Base-by-base conservation (phyloP, 192 early-diverging fungal genomes). In the Backusella parvicylindrica region DNA sequence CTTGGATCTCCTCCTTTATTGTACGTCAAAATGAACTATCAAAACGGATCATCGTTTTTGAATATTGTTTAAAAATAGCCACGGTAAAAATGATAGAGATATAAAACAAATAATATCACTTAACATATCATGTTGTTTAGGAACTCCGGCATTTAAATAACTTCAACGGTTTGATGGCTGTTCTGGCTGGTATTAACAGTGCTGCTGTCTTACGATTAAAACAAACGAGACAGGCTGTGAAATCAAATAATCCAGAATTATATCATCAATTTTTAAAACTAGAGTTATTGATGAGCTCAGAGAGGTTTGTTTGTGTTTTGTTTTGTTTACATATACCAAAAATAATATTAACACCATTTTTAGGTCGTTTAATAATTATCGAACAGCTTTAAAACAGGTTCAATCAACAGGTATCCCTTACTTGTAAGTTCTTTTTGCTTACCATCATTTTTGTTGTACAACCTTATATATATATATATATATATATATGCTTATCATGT, bases 151-250 rank as follows among this genome's bases (percentile, higher is more conserved):
- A 86, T 47, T 80, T 80, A 70, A 90, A 91, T 67, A 94, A 94
- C 70, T 94, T 88, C 77, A 94, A 94, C 76, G 90, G 91, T 1
- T 83, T 91, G 9, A 93, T 94, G 91, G 91, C 92, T 3, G 84
- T 94, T 15, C 75, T 94, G 16, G 89, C 87, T 11, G 93, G 90
- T 11, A 83, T 94, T 65, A 92, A 90, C 38, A 86, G 83, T 70
- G 85, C 88, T 0, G 81, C 93, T 0, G 83, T 94, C 64, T 70
- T 85, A 43, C 82, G 93, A 2, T 73, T 94, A 37, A 82, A 80
- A n/a, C 89, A 89, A 26, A 94, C 93, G 8, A 81, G 86, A 3
- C 82, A 87, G 37, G 36, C 82, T 13, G 37, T 91, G 30, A 75
- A 83, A 37, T 70, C 79, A 23, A 88, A 86, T 26, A 85, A 87